A percentile compares a stretch with the other conserved stretches of the same genome.
phyloP scores from a whole-genome alignment of 2,329 filamentous ascomycete species.

The Sporothrix humicola region DNA sequence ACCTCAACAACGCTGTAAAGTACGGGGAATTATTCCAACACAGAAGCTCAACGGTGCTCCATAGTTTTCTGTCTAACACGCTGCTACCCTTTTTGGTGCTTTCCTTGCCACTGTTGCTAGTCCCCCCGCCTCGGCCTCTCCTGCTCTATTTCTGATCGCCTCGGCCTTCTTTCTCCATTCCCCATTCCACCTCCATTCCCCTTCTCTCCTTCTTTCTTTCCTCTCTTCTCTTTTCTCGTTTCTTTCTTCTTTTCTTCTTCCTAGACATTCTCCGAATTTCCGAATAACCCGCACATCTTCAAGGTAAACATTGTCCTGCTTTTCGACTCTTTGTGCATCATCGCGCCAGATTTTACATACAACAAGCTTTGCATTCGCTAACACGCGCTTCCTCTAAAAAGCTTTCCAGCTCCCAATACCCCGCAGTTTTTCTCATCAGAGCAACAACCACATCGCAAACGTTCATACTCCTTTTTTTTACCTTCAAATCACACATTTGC shows the following conservation, averaged over 20 bases:
- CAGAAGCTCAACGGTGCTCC: too few relatives aligned
- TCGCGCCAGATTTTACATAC: background rate
- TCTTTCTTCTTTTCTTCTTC: conserved; percentile 16
- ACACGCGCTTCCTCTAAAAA: conserved; percentile 21
- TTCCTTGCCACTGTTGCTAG: conserved; percentile 4
- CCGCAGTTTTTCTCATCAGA: conserved; percentile 35
- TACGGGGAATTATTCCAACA: background rate
- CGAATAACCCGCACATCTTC: conserved; percentile 1
- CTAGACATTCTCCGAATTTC: conserved; percentile 5
- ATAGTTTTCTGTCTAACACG: too few relatives aligned
- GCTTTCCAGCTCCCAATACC: conserved; percentile 39
- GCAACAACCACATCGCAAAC: conserved; percentile 20
- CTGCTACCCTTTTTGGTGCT: too few relatives aligned
- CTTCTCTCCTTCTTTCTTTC: background rate
- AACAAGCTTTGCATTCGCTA: conserved; percentile 7
- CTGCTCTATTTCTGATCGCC: conserved; percentile 17
- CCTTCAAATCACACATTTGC: conserved; percentile 26
- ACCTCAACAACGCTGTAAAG: conserved; percentile 16
- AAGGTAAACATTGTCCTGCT: conserved; percentile 5
- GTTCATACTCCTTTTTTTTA: conserved; percentile 25
- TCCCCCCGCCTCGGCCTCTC: conserved; percentile 25
- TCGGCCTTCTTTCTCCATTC: conserved; percentile 23
- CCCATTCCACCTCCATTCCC: background rate
- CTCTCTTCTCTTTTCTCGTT: background rate
- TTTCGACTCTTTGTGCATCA: background rate